phyloP scores from a whole-genome alignment of 768 basidiomycete genomes.

The Pulveroboletus sp. region DNA sequence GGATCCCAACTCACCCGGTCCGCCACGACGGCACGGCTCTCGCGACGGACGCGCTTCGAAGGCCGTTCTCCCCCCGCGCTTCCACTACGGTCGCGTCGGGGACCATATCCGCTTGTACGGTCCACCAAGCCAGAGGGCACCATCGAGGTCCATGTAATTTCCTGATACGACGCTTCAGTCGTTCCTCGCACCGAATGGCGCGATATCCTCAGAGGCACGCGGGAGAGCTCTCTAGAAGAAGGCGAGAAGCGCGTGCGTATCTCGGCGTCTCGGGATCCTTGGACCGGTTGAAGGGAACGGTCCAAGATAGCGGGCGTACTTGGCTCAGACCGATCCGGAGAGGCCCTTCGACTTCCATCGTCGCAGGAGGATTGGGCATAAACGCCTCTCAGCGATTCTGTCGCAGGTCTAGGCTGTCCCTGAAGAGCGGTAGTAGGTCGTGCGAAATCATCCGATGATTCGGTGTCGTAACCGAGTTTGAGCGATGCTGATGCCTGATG shows the following conservation, averaged over 20 bases:
- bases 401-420: conserved; percentile 6
- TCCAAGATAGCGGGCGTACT: background rate
- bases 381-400: background rate
- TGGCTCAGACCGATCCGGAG: background rate
- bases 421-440: conserved; percentile 3
- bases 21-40: conserved; percentile 12
- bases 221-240: background rate
- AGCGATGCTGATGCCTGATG: conserved; percentile 17
- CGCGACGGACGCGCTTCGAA: conserved; percentile 25
- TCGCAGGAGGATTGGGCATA: no score
- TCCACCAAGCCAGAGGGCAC: background rate
- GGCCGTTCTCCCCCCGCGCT: conserved; percentile 27
- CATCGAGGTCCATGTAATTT: conserved; percentile 6
- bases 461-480: conserved; percentile 18
- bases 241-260: conserved; percentile 16
- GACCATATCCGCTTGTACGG: conserved; percentile 1
- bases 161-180: conserved; percentile 12
- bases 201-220: conserved; percentile 2
- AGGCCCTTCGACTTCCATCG: no score
- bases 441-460: conserved; percentile 13
- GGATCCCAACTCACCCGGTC: conserved; percentile 1
- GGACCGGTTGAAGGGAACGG: background rate
- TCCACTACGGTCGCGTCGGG: conserved; percentile 12
- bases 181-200: background rate
- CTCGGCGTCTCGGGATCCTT: conserved; percentile 12